A percentile compares a stretch with the other conserved stretches of the same genome.
phyloP scores from a whole-genome alignment of 2,329 filamentous ascomycete species.

The Colletotrichum tofieldiae region DNA sequence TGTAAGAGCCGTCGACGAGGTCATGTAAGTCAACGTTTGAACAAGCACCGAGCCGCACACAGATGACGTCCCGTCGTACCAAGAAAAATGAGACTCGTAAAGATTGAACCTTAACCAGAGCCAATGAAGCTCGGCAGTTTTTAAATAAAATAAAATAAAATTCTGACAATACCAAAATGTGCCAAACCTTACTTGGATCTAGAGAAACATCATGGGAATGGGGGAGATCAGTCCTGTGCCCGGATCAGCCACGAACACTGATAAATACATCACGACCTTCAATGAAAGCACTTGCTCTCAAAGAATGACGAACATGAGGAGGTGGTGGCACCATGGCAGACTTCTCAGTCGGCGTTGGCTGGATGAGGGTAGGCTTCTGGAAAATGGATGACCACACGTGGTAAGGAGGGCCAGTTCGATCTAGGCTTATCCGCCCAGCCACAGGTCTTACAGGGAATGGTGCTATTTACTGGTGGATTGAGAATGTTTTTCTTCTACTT shows the following conservation, averaged over 20 bases:
- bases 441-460: no score
- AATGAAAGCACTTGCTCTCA: neutral
- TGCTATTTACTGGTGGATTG: neutral
- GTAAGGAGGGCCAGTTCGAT: no score
- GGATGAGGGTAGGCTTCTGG: no score
- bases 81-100: neutral
- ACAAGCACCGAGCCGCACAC: neutral
- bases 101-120: neutral
- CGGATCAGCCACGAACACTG: neutral
- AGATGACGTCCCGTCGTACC: neutral
- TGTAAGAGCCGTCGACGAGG: no score
- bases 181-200: neutral
- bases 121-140: neutral
- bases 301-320: rapidly evolving
- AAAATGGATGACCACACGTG: no score
- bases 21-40: no score
- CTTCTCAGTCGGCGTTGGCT: neutral
- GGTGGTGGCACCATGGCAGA: neutral
- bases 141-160: no score
- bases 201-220: neutral
- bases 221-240: no score
- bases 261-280: neutral
- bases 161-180: neutral
- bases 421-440: no score
- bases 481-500: neutral